Conservation (phyloP, 164 flowering plant genomes). For the Vitis labrusca region DNA sequence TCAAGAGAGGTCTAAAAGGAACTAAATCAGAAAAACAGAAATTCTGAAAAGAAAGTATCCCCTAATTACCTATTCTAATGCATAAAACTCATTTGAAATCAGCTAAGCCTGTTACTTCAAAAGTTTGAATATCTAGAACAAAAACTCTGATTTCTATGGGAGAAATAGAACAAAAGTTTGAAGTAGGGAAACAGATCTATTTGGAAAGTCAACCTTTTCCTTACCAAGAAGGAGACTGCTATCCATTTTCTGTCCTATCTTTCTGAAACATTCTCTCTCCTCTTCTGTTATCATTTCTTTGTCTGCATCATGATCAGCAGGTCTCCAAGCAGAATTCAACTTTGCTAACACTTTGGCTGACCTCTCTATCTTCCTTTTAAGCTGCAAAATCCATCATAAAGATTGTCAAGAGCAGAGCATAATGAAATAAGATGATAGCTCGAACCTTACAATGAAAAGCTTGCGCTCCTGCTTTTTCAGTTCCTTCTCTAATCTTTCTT, state of each 20-base stretch:
- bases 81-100: neutral
- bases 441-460: conserved; percentile 63
- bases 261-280: conserved; percentile 66
- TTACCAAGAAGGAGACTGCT: conserved; percentile 75
- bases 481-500: conserved; percentile 58
- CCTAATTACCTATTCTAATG: neutral
- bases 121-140: neutral
- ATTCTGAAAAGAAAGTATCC: no score
- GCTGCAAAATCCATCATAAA: conserved; percentile 41
- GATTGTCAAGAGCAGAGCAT: conserved; percentile 2
- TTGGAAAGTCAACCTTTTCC: conserved; percentile 4
- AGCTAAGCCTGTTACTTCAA: neutral
- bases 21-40: no score
- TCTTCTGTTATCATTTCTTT: conserved; percentile 74
- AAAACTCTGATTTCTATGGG: neutral
- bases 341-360: conserved; percentile 49
- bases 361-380: conserved; percentile 65
- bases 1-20: no score
- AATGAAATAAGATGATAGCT: neutral
- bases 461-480: conserved; percentile 57
- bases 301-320: conserved; percentile 52
- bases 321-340: conserved; percentile 55
- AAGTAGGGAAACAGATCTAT: neutral
- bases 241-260: conserved; percentile 64
- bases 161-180: neutral